Percentiles rank a stretch among this genome's conserved stretches.
Conservation (phyloP, 2,329 filamentous ascomycete species). For the Colletotrichum sublineola region DNA sequence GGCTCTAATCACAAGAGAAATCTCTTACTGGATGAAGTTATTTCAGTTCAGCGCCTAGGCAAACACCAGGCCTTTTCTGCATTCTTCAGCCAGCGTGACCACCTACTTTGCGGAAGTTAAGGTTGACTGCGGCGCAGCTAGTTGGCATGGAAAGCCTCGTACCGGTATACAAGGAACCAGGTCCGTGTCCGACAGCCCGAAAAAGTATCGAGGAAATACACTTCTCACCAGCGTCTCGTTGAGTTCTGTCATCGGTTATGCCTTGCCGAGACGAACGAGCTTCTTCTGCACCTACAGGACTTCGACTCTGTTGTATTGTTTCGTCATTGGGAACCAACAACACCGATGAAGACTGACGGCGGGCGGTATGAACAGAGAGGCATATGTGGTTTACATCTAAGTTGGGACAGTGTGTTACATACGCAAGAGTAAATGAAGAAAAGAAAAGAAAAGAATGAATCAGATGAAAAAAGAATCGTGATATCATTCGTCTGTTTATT, state of each 20-base stretch:
- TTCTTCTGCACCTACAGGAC: neutral
- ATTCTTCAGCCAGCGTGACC: neutral
- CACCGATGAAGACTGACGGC: neutral
- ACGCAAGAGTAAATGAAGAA: neutral
- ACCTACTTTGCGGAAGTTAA: neutral
- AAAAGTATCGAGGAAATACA: conserved; percentile 9
- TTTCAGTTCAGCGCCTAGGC: neutral
- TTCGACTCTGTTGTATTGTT: neutral
- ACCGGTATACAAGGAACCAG: conserved; percentile 8
- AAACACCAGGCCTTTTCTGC: too few relatives aligned
- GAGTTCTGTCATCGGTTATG: conserved; percentile 40
- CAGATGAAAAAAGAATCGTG: neutral
- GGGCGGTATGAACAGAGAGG: neutral
- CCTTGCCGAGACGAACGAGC: conserved; percentile 1
- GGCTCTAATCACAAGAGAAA: neutral
- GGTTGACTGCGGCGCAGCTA: neutral
- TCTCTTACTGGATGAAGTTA: too few relatives aligned
- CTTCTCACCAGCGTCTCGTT: conserved; percentile 18
- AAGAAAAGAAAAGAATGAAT: neutral
- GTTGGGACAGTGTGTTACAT: neutral
- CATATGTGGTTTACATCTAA: neutral
- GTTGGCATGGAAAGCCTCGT: conserved; percentile 13
- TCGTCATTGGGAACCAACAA: neutral
- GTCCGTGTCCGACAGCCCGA: too few relatives aligned
- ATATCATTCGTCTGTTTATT: too few relatives aligned